Evolutionary conservation across 345 rosid genomes (phyloP), one percentile per base, ranked within the genome.

Genomic region (Linum tenue): DNA sequence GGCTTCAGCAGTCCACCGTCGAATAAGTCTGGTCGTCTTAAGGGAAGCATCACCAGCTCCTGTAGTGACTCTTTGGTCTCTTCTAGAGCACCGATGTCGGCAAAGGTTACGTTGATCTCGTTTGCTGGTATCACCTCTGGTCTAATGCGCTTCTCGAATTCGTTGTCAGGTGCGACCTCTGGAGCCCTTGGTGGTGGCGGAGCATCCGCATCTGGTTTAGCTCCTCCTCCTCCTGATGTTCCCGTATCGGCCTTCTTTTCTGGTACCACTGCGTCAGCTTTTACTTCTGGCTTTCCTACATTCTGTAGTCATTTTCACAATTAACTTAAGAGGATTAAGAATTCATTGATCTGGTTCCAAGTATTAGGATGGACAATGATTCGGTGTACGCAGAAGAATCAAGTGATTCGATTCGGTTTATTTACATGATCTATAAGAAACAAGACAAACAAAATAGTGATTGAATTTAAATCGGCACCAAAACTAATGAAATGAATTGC

Each of bases 11-110:
- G 88, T 50, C 95, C 97, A 31, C 97, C 95, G 43, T 67, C 77
- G 65, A 90, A 94, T 16, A 94, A 86, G 71, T 94, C 99, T 6
- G 99, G 99, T 62, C 97, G 79, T 31, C 85, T 80, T 22, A 94
- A 87, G 64, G 97, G 99, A 68, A 94, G 97, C 99, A 94, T 88
- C 64, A 90, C 97, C 15, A 94, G 80, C 73, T 94, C 99, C 81
- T 90, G 96, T 11, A 90, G 91, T n/a, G 92, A 85, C 60, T 94
- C 97, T 80, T 94, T 94, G 57, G 72, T 82, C 64, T 90, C 95
- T 4, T 94, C 97, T 63, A 88, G 72, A 37, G 99, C 96, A 41
- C 99, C 97, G 16, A 56, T 56, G 37, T 56, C 60, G 3, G 60
- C 60, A 16, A 56, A 56, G 5, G 60, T 56, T 56, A 56, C 60